Evolutionary conservation across 495 filamentous ascomycete species (phyloP), one percentile per base, ranked within the genome.

Genomic region (Xylaria cubensis): DNA sequence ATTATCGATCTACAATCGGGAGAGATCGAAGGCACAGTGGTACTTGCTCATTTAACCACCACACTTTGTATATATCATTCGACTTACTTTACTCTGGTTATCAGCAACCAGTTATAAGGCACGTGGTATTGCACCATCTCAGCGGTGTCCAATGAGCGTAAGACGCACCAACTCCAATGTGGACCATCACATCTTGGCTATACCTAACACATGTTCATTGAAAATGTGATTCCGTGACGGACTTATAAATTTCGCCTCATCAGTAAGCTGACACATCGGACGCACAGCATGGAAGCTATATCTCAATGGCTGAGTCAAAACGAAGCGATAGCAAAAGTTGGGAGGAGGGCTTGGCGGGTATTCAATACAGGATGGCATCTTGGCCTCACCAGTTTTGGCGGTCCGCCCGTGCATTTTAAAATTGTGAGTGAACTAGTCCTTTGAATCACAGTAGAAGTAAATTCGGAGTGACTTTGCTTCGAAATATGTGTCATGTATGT

Each of bases 381-480:
- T 5, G 91, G 91, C 0, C 86, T 93, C 64, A 93, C 90, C 1
- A 82, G 89, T 0, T 94, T 93, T 77, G 92, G 92, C 3, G 91
- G 90, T 1, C 91, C 90, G 1, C 86, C 92, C 0, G 90, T 93
- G 17, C 90, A 93, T 74, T 93, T 93, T 76, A 87, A 90, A 77
- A 93, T 92, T 55, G 82, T 84, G 34, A 72, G 83, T 46, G 4
- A 50, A 51, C 5, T 9, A 7, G 19, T 17, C 26, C 9, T 24
- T 24, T 46, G 17, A 34, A 39, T 10, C 12, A 29, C 36, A 24
- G 61, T 34, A 59, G 7, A 59, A 0, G 6, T 15, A 19, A n/a
- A 59, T 59, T 1, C 13, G 1, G 2, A 4, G 10, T 36, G 55
- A 3, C 2, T 34, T 59, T 10, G 17, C 34, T 26, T 32, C 2